These are phyloP conservation scores for Lachancea dasiensis DNA, from an alignment of 805 yeast species.

Conservation along the genomic window DNA sequence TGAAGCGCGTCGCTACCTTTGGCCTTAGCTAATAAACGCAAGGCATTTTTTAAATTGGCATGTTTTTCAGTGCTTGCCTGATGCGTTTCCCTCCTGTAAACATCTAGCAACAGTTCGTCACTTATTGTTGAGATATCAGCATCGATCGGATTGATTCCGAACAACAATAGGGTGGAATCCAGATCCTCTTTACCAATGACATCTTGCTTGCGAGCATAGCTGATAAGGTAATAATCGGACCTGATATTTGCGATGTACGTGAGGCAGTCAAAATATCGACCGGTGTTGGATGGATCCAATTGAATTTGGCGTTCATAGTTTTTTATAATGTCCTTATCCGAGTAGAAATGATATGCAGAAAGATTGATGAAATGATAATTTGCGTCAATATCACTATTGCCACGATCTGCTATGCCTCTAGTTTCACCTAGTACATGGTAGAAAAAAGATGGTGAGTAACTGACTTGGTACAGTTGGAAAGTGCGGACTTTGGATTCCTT, in stretches of 20 bases:
- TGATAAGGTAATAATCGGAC: conserved; percentile 42
- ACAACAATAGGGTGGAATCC: conserved; percentile 32
- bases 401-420: conserved; percentile 18
- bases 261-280: conserved; percentile 55
- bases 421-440: conserved; percentile 31
- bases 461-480: conserved; percentile 26
- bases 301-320: conserved; percentile 39
- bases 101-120: conserved; percentile 30
- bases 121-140: conserved; percentile 16
- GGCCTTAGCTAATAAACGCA: conserved; percentile 35
- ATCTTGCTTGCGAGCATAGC: conserved; percentile 47
- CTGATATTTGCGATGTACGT: conserved; percentile 44
- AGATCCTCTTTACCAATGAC: conserved; percentile 46
- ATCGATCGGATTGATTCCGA: conserved; percentile 32
- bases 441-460: conserved; percentile 24
- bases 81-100: conserved; percentile 30
- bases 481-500: conserved; percentile 21
- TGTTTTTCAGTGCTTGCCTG: conserved; percentile 13
- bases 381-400: conserved; percentile 17
- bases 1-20: conserved; percentile 34
- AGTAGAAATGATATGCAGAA: conserved; percentile 44
- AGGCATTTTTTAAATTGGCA: conserved; percentile 35
- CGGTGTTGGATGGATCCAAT: conserved; percentile 41
- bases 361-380: conserved; percentile 39
- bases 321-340: conserved; percentile 42